Evolutionary conservation across 1,139 yeast species (phyloP).

Genomic region (Debaryomyces subglobosus): DNA sequence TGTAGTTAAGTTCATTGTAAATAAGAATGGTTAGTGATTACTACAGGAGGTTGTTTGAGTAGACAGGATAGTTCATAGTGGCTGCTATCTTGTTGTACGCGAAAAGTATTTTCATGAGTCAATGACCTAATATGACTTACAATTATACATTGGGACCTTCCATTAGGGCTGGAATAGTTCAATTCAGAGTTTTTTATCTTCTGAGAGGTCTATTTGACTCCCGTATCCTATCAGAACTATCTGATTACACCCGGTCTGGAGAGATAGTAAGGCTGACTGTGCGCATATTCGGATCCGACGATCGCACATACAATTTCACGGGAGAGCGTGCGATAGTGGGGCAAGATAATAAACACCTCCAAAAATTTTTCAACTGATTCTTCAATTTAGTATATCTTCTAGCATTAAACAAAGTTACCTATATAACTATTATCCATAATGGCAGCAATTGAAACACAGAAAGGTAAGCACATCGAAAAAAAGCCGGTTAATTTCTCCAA

Average conservation of each 20-base stretch:
- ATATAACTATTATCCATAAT: neutral
- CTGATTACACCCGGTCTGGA: neutral
- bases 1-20: too few species aligned
- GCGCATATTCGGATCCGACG: neutral
- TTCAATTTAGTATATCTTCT: neutral
- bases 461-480: constrained; percentile 51
- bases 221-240: neutral
- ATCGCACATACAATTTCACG: neutral
- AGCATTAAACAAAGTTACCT: neutral
- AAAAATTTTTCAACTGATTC: constrained; percentile 1
- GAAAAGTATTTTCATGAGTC: neutral
- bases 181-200: neutral
- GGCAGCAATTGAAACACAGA: constrained; percentile 2
- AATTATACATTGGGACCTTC: neutral
- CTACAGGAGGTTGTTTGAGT: neutral
- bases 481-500: constrained; percentile 89
- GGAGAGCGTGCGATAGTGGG: neutral
- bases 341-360: neutral
- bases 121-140: neutral
- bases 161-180: neutral
- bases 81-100: too few species aligned
- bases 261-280: neutral
- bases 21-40: too few species aligned
- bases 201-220: neutral
- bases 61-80: too few species aligned